Base-by-base conservation (phyloP, 495 filamentous ascomycete genomes). In the Penicillium steckii region DNA sequence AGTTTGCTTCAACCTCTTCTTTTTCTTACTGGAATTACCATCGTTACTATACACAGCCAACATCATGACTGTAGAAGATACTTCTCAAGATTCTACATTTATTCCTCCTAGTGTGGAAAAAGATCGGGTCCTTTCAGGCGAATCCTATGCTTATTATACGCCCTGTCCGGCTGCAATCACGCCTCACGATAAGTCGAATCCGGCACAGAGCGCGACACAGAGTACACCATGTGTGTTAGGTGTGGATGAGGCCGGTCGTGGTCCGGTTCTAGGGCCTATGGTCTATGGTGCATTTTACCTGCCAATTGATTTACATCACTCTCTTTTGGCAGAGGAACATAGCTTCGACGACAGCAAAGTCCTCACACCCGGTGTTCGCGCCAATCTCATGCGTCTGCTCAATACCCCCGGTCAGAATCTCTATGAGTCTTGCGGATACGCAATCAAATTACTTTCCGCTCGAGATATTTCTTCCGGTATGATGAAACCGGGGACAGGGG, bases 191-290 rank as follows among this genome's bases (percentile, higher is more conserved):
- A 54, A 64, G 26, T 56, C 59, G 26, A 52, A 66, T 9, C 38
- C 55, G 22, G 19, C 55, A 22, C 17, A 18, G 8, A 37, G 58
- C 15, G n/a, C 48, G 17, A 15, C 30, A 7, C 46, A 66, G 51
- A 67, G 65, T 44, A 75, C 71, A 60, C 67, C 65, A 68, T 87
- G 85, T 55, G 85, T 87, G 25, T 79, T 98, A 15, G 94, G 94
- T 29, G 86, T 98, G 44, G 94, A 98, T 67, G 94, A 98, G 79
- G 94, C 94, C 50, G 94, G 94, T 42, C 84, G 94, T 53, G 94
- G 94, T 7, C 95, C 94, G 17, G 95, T 97, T 6, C 80, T 98
- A 3, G 94, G 94, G 2, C 93, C 94, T 9, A 98, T 98, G 94
- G 92, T 97, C 55, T 97, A 97, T 76, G 87, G 86, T 51, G 80